Conservation (phyloP, 2,329 filamentous ascomycete genomes). For the Orbilia oligospora region DNA sequence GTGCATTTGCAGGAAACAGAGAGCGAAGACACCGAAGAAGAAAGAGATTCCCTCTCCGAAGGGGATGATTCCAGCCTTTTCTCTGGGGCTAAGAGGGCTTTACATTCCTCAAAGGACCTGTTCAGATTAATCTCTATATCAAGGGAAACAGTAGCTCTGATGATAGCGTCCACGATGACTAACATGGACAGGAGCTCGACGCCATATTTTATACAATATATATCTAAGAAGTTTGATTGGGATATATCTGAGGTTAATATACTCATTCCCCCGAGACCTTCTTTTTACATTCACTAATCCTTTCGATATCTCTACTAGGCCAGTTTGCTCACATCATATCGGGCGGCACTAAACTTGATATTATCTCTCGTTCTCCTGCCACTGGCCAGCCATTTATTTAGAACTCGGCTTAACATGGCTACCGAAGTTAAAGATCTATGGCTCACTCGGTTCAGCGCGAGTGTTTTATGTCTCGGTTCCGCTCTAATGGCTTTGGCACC, state of each 20-base stretch:
- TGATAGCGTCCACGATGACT: conserved; percentile 10
- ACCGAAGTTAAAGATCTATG: not conserved
- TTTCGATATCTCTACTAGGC: not conserved
- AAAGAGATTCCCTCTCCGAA: not conserved
- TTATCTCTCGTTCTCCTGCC: not conserved
- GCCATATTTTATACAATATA: conserved; percentile 6
- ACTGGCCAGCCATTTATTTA: not conserved
- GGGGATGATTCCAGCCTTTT: not conserved
- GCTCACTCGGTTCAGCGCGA: conserved; percentile 4
- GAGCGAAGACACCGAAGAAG: not conserved
- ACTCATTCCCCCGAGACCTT: too few species aligned
- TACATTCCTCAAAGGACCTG: not conserved
- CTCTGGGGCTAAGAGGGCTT: not conserved
- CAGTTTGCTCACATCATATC: not conserved
- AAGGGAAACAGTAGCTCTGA: not conserved
- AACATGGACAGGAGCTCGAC: conserved; percentile 9
- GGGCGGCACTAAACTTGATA: not conserved
- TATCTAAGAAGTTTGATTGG: conserved; percentile 7
- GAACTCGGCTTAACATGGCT: not conserved
- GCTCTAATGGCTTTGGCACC: not conserved
- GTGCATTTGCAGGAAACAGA: conserved; percentile 2
- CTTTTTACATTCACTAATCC: too few species aligned
- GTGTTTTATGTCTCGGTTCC: not conserved
- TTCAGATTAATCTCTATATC: not conserved
- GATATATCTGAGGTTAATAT: conserved; percentile 1